Evolutionary conservation across 352 stramenopile species (phyloP), one percentile per base, ranked within the genome.

Genomic region (Peronospora farinosa): DNA sequence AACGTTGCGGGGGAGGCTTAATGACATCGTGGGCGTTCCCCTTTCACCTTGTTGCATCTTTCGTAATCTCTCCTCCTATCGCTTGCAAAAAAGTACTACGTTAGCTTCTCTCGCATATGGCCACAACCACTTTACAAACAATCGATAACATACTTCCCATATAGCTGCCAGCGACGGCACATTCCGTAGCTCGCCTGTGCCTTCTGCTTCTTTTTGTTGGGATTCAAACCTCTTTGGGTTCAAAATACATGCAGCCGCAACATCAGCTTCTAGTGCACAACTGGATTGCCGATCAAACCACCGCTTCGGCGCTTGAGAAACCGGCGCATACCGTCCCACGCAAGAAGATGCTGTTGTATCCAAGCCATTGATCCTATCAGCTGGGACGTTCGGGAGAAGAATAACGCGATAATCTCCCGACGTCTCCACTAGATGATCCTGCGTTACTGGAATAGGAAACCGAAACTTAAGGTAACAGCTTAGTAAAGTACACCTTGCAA

Each of bases 81-180:
- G 43, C 44, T 28, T 28, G 17, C 15, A 64, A 5, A 55, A 47
- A 33, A 31, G 7, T 35, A 7, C 11, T 23, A 21, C 25, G 7
- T 46, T 25, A 31, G 31, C 7, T 16, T 31, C 7, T 27, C 19
- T 31, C 3, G 19, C 19, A 41, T 15, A 36, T 36, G 12, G 31
- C 10, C 31, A 9, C 31, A 15, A 15, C 31, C 10, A 37, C 31
- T 37, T 17, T 16, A 7, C 8, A n/a, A 33, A 25, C 21, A 8
- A 13, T 33, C n/a, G 21, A 21, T n/a, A 48, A 39, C 39, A 21
- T 41, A 89, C 83, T 65, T 92, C 76, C 84, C 81, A 92, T 41
- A 94, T 77, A 8, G 78, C 76, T 40, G 79, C 79, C 17, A 94
- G 55, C 9, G 84, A 91, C 19, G 84, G 84, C 9, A 94, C 84